Evolutionary conservation across 2,329 filamentous ascomycete genomes (phyloP).

Genomic region (Neonectria punicea): DNA sequence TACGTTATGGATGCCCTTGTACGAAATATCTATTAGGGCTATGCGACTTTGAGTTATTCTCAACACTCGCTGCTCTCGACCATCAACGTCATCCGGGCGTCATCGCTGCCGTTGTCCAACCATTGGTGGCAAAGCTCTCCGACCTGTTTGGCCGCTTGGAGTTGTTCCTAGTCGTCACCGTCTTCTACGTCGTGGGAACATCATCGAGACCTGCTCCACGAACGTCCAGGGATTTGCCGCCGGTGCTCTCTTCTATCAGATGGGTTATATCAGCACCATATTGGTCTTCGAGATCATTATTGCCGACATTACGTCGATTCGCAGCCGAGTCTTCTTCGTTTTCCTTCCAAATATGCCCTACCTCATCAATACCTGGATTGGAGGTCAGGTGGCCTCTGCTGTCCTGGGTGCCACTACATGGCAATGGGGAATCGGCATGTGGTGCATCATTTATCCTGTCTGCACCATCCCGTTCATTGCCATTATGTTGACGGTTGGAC

Average conservation of each 20-base stretch:
- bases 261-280: constrained; percentile 66
- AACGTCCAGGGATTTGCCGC: constrained; percentile 64
- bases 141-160: constrained; percentile 65
- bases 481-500: constrained; percentile 62
- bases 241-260: constrained; percentile 70
- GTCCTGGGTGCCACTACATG: constrained; percentile 56
- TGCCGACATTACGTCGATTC: constrained; percentile 68
- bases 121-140: constrained; percentile 64
- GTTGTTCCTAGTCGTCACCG: constrained; percentile 64
- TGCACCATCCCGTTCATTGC: constrained; percentile 65
- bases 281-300: constrained; percentile 73
- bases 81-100: constrained; percentile 57
- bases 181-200: constrained; percentile 67
- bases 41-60: constrained; percentile 6
- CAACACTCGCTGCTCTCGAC: constrained; percentile 59
- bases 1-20: not conserved
- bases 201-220: constrained; percentile 65
- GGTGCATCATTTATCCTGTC: constrained; percentile 66
- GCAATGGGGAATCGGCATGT: constrained; percentile 73
- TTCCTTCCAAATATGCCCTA: constrained; percentile 69
- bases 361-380: constrained; percentile 70
- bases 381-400: constrained; percentile 52
- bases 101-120: constrained; percentile 44
- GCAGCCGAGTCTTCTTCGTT: constrained; percentile 69
- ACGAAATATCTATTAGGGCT: not conserved